Conservation (phyloP, 1,139 yeast species). For the Debaryomycetaceae sp. region DNA sequence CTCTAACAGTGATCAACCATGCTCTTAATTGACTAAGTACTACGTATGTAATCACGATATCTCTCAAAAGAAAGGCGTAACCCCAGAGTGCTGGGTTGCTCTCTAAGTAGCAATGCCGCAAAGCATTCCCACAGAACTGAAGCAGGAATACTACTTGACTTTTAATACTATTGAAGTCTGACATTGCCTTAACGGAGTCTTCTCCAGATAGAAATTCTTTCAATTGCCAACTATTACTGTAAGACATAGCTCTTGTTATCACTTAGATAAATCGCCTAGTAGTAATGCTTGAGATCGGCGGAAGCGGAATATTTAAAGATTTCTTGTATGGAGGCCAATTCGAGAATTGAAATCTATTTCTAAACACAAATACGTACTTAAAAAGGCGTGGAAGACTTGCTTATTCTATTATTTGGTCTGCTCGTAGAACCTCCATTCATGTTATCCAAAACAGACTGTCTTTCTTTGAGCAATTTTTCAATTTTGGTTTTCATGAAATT, state of each 20-base stretch:
- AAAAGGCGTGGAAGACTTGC: conserved; percentile 41
- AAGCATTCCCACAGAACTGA: neutral
- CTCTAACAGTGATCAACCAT: conserved; percentile 17
- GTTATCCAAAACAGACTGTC: conserved; percentile 32
- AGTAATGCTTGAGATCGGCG: neutral
- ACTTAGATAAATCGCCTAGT: neutral
- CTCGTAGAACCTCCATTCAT: conserved; percentile 26
- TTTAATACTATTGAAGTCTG: neutral
- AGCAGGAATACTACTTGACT: neutral
- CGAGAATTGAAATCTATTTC: neutral
- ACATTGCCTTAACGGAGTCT: neutral
- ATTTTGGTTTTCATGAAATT: conserved; percentile 31
- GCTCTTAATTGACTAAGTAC: conserved; percentile 11
- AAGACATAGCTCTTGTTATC: neutral
- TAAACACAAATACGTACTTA: conserved; percentile 6
- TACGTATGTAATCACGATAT: conserved; percentile 20
- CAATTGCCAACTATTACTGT: neutral
- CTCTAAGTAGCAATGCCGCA: neutral
- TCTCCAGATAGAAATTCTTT: neutral
- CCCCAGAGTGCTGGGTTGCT: neutral
- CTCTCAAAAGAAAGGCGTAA: conserved; percentile 14
- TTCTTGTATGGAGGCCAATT: neutral
- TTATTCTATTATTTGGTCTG: conserved; percentile 35
- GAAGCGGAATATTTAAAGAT: neutral
- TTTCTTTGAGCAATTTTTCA: conserved; percentile 38